Conservation (phyloP, 257 asterid species). For the Lantana camara region DNA sequence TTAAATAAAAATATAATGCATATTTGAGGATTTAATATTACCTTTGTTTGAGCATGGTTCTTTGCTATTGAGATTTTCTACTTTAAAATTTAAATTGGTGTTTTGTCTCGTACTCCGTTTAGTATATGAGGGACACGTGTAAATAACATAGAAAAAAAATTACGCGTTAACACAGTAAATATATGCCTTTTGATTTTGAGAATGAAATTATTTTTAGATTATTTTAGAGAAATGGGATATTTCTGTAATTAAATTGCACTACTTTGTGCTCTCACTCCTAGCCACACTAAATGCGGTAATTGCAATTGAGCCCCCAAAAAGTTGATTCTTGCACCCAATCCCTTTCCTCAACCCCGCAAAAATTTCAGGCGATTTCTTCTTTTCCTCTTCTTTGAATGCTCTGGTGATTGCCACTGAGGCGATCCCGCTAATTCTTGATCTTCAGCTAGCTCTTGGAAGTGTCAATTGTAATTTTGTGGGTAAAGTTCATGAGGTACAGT, state of each 20-base stretch:
- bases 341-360: constrained; percentile 8
- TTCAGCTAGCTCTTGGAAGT: constrained; percentile 15
- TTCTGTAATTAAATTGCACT: neutral
- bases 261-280: neutral
- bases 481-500: constrained; percentile 27
- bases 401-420: constrained; percentile 8
- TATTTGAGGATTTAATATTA: no score
- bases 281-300: neutral
- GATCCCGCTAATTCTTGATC: constrained; percentile 23
- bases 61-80: no score
- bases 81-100: no score
- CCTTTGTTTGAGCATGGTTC: no score
- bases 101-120: no score
- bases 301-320: constrained; percentile 25
- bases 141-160: no score
- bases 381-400: constrained; percentile 12
- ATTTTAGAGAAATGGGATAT: no score
- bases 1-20: no score
- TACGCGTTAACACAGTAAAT: no score
- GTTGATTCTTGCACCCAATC: constrained; percentile 28
- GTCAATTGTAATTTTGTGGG: constrained; percentile 17
- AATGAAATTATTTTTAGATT: no score
- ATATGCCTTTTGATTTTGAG: no score
- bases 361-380: constrained; percentile 12
- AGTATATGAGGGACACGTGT: no score